phyloP scores from a whole-genome alignment of 2,329 filamentous ascomycete genomes.

The Ophiobolus disseminans region DNA sequence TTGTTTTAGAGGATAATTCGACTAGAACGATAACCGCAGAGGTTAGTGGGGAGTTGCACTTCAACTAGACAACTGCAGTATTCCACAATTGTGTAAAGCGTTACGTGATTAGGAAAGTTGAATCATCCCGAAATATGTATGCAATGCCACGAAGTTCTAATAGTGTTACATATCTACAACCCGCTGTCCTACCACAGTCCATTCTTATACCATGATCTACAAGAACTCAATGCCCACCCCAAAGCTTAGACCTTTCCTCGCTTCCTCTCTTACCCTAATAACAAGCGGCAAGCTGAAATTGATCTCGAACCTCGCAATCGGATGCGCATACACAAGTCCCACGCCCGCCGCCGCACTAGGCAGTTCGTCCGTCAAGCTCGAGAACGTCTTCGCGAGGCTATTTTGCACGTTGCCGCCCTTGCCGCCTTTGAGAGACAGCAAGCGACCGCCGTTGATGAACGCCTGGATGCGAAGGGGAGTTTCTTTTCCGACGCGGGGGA shows the following conservation, averaged over 20 bases:
- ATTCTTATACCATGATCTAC: conserved; percentile 57
- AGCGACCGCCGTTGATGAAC: conserved; percentile 87
- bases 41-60: too few species aligned
- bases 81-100: too few species aligned
- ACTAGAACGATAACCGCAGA: too few species aligned
- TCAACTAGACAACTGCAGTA: too few species aligned
- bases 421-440: conserved; percentile 73
- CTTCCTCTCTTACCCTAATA: conserved; percentile 81
- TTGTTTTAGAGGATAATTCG: too few species aligned
- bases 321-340: conserved; percentile 93
- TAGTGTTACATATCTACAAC: conserved; percentile 30
- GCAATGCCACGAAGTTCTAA: conserved; percentile 7
- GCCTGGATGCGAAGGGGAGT: conserved; percentile 86
- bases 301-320: conserved; percentile 89
- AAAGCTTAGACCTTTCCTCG: conserved; percentile 88
- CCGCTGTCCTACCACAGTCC: not conserved
- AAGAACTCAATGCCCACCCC: conserved; percentile 97
- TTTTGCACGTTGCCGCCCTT: conserved; percentile 59
- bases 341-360: conserved; percentile 88
- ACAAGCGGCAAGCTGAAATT: conserved; percentile 93
- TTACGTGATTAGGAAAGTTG: too few species aligned
- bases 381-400: conserved; percentile 68
- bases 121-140: not conserved
- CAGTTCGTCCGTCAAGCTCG: conserved; percentile 74
- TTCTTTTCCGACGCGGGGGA: conserved; percentile 81